Conservation (phyloP, 352 stramenopile genomes). For the Pythium chondricola region DNA sequence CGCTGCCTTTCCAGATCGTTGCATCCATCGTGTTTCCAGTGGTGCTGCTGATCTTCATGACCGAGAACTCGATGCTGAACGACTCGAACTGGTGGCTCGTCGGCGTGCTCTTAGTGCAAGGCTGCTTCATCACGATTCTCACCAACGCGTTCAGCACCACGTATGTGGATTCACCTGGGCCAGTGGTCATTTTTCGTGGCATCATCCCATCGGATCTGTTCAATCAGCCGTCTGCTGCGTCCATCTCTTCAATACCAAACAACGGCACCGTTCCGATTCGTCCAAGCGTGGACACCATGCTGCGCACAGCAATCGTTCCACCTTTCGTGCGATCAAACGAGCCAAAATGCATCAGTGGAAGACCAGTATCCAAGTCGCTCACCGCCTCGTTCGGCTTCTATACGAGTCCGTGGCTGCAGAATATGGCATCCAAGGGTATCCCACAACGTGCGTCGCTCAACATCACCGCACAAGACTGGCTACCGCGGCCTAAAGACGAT, state of each 20-base stretch:
- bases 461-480: constrained; percentile 10
- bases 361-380: neutral
- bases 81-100: constrained; percentile 32
- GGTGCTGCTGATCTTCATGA: constrained; percentile 31
- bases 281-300: constrained; percentile 9
- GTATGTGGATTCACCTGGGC: constrained; percentile 22
- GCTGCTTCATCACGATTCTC: constrained; percentile 23
- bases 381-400: constrained; percentile 10
- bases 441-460: constrained; percentile 1
- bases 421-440: neutral
- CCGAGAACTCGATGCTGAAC: constrained; percentile 31
- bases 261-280: neutral
- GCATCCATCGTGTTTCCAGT: constrained; percentile 35
- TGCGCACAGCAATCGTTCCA: constrained; percentile 7
- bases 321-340: constrained; percentile 2
- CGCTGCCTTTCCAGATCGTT: constrained; percentile 36
- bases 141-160: constrained; percentile 42
- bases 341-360: neutral
- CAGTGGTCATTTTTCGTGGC: neutral
- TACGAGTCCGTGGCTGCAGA: constrained; percentile 1
- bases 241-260: neutral
- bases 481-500: neutral
- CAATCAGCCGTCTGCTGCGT: neutral
- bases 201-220: constrained; percentile 9
- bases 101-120: constrained; percentile 21